Percentiles rank a stretch among this genome's conserved stretches.
These are phyloP conservation scores for Phlyctochytrium arcticum DNA, from an alignment of 192 early-diverging fungal species.

Conservation along the genomic window DNA sequence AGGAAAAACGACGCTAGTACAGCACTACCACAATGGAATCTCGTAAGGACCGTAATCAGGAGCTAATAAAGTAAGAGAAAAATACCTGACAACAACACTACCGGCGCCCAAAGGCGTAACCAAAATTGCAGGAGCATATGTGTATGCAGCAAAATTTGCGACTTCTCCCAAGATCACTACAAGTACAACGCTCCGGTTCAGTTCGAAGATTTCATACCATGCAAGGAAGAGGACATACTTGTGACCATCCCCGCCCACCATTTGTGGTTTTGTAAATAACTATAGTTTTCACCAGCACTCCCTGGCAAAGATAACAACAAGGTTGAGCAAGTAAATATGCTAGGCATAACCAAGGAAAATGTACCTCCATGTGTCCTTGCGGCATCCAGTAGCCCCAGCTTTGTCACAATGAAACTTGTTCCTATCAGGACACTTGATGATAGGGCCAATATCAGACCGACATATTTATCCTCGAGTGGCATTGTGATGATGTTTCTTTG, in stretches of 20 bases:
- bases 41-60: not conserved
- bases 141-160: slow-evolving; percentile 93
- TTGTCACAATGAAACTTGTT: slow-evolving; percentile 89
- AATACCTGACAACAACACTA: slow-evolving; percentile 79
- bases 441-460: slow-evolving; percentile 86
- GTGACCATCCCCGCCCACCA: slow-evolving; percentile 90
- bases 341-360: not conserved
- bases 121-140: slow-evolving; percentile 92
- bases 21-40: slow-evolving; percentile 47
- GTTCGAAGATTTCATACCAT: not conserved
- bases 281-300: slow-evolving; percentile 64
- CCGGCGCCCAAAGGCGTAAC: slow-evolving; percentile 91
- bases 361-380: slow-evolving; percentile 37
- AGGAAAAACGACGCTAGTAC: slow-evolving; percentile 84
- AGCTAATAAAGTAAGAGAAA: not conserved
- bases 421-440: slow-evolving; percentile 87
- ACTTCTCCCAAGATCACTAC: slow-evolving; percentile 89
- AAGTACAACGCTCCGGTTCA: not conserved
- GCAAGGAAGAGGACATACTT: slow-evolving; percentile 11
- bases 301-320: slow-evolving; percentile 12
- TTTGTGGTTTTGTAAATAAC: slow-evolving; percentile 79
- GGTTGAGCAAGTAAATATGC: not conserved
- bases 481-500: not conserved
- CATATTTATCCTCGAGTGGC: slow-evolving; percentile 35
- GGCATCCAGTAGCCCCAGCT: slow-evolving; percentile 78